A percentile compares a stretch with the other conserved stretches of the same genome.
Conservation (phyloP, 2,329 filamentous ascomycete genomes). For the Aaosphaeria pasadenensis region DNA sequence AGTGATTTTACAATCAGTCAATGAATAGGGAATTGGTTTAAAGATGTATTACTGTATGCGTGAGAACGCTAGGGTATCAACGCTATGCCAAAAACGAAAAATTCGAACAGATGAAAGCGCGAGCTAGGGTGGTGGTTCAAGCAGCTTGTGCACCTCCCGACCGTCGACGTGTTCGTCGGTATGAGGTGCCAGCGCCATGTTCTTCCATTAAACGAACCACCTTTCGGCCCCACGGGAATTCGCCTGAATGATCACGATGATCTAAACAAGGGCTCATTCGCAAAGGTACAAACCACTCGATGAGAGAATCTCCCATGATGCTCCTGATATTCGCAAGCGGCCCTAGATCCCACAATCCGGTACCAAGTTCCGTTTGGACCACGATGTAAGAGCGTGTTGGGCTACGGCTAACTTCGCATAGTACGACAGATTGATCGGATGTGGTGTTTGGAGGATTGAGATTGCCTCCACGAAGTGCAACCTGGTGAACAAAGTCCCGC, state of each 20-base stretch:
- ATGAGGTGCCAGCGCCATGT: background rate
- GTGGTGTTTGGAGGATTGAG: background rate
- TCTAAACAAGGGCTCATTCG: constrained; percentile 69
- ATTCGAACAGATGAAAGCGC: too few relatives aligned
- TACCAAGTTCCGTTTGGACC: constrained; percentile 66
- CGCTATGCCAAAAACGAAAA: too few relatives aligned
- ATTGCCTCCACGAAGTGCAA: constrained; percentile 58
- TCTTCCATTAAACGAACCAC: constrained; percentile 36
- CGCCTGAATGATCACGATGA: constrained; percentile 63
- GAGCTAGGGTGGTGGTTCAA: background rate
- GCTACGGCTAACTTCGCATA: constrained; percentile 15
- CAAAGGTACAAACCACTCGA: constrained; percentile 82
- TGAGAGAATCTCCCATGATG: constrained; percentile 69
- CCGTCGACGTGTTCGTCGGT: background rate
- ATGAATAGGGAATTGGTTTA: too few relatives aligned
- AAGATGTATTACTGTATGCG: too few relatives aligned
- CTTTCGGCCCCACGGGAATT: constrained; percentile 65
- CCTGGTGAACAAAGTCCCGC: constrained; percentile 60
- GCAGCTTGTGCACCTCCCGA: background rate
- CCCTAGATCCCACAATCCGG: constrained; percentile 85
- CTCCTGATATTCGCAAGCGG: constrained; percentile 67
- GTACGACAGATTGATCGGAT: constrained; percentile 5
- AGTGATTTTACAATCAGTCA: too few relatives aligned
- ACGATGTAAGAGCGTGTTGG: constrained; percentile 70
- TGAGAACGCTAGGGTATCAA: too few relatives aligned